Evolutionary conservation across 2,329 filamentous ascomycete genomes (phyloP), one percentile per base, ranked within the genome.

Genomic region (Colletotrichum destructivum): DNA sequence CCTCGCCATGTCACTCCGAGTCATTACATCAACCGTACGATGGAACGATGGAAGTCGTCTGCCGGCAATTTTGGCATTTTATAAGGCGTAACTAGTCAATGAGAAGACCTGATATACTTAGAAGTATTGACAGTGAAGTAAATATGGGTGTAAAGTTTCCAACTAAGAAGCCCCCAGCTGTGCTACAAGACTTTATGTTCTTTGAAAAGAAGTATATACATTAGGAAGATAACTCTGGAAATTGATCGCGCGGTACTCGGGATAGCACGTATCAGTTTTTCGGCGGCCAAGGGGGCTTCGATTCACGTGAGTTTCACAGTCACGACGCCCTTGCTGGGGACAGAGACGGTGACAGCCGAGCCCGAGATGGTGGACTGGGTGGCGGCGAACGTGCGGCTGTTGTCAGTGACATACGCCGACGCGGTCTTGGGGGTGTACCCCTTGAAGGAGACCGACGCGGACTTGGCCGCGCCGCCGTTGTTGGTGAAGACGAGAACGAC

Each of bases 341-440:
- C 59, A 31, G 72, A 75, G 6, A 76, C 76, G n/a, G 72, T 74
- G 9, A 74, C 75, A 16, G 69, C 68, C 13, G 74, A 73, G 2
- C 73, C 74, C 16, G 73, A 72, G 4, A 76, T 57, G 13, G 62
- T 66, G 15, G 70, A 69, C 6, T 60, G 35, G 8, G 76, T 76
- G 8, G 72, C 12, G 13, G 75, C 74, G 47, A 79, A 75, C 42
- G 75, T 73, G 70, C 76, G 68, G 13, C 73, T 73, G 18, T 82
- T 81, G 74, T 84, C 80, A 0, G 82, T 84, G 21, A 82, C 67
- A 77, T 79, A 85, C 12, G 80, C 80, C 42, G 75, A 76, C 4
- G 78, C 81, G 12, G 71, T 54, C 46, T 72, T 73, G 1, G 76
- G 75, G 7, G 67, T 76, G 67, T 79, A 78, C 7, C 78, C 79